Conservation (phyloP, 176 grass and related monocot genomes). For the Themeda triandra region DNA sequence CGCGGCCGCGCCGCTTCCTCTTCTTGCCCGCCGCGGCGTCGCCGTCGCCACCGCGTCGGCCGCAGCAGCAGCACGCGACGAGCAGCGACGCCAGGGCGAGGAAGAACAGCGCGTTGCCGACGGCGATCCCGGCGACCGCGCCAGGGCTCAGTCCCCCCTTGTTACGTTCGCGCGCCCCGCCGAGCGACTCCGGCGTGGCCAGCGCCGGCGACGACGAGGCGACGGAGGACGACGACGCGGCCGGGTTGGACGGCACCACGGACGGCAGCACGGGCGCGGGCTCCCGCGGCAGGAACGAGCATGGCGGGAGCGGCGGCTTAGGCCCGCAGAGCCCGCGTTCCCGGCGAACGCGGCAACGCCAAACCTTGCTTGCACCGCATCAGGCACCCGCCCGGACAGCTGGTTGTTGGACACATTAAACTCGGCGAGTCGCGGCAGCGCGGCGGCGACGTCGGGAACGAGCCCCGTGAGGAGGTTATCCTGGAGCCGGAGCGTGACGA, state of each 20-base stretch:
- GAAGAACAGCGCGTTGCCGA: constrained; percentile 54
- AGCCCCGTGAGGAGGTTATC: constrained; percentile 67
- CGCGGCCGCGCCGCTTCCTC: constrained; percentile 34
- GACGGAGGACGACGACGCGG: too few relatives aligned
- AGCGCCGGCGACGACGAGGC: constrained; percentile 42
- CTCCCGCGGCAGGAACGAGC: constrained; percentile 58
- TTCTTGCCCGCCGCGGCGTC: constrained; percentile 21
- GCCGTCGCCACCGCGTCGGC: constrained; percentile 8
- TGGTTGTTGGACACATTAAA: constrained; percentile 82
- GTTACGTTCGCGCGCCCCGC: not conserved
- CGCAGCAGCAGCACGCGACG: constrained; percentile 61
- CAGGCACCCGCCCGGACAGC: constrained; percentile 63
- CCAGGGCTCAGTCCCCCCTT: constrained; percentile 47
- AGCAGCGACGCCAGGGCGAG: constrained; percentile 50
- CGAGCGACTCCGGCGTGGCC: constrained; percentile 24
- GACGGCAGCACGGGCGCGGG: constrained; percentile 21
- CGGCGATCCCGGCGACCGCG: constrained; percentile 52
- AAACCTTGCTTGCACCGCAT: constrained; percentile 50
- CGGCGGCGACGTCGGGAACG: constrained; percentile 43
- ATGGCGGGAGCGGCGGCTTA: constrained; percentile 40
- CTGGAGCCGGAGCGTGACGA: constrained; percentile 65
- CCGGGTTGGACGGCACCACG: constrained; percentile 72
- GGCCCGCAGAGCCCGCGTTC: constrained; percentile 50
- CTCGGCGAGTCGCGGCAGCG: constrained; percentile 43
- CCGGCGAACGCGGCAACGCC: constrained; percentile 46